phyloP scores from a whole-genome alignment of 2,329 filamentous ascomycete species.

The Teratosphaeria nubilosa region DNA sequence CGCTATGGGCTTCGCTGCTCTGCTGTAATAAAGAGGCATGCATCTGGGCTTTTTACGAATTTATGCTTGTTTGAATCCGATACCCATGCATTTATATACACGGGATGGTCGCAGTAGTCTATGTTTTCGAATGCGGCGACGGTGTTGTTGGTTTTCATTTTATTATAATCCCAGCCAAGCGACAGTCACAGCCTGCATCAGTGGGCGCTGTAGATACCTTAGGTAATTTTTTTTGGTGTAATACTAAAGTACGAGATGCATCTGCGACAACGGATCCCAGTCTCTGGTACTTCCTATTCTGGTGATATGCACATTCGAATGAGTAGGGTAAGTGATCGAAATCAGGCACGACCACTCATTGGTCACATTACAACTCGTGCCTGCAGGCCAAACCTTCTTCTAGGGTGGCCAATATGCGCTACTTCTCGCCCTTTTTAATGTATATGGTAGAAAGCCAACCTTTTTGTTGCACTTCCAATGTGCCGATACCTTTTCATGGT shows the following conservation, averaged over 20 bases:
- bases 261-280: not conserved
- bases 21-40: not conserved
- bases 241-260: not conserved
- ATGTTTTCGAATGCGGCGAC: not conserved
- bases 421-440: not conserved
- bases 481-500: not conserved
- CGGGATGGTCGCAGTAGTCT: not conserved
- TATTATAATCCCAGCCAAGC: not conserved
- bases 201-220: not conserved
- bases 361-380: not conserved
- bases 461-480: not conserved
- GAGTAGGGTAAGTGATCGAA: no score
- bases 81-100: not conserved
- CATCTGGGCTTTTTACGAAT: not conserved
- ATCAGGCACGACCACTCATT: not conserved
- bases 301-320: not conserved
- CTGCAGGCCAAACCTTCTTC: not conserved
- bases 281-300: not conserved
- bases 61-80: not conserved
- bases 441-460: not conserved
- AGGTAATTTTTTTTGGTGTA: not conserved
- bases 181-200: not conserved
- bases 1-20: not conserved
- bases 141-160: not conserved
- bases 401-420: not conserved